Base-by-base conservation (phyloP, 179 eudicot species). In the Gypsophila paniculata region DNA sequence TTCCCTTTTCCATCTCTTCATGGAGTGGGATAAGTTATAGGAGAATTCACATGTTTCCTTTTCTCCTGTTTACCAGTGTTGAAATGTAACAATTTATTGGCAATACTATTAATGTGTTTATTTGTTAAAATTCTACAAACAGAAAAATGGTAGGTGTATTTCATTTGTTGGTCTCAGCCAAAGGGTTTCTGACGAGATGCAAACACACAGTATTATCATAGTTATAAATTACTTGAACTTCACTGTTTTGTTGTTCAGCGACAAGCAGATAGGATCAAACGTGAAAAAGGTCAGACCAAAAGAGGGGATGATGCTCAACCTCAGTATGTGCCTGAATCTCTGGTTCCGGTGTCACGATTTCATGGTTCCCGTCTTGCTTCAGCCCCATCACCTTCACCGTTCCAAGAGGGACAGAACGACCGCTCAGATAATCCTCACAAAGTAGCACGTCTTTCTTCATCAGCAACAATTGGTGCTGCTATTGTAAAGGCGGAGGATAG, bases 291-390 rank as follows among this genome's bases (percentile, higher is more conserved):
- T 8, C 93, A 85, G 68, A 76, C 77, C 23, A 89, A 77, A 83
- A 86, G 97, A 87, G 93, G 96, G 76, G 97, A 94, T 84, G 96
- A 94, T 76, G 76, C 76, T 66, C 90, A 82, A 70, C 98, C 96
- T 77, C 83, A 76, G 71, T 72, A 77, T 58, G 80, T 81, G 72
- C 96, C 89, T 36, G 93, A 88, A 32, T 85, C 88, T 53, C 58
- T 95, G 51, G 96, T 92, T 79, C 88, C 99, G 14, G 93, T 92
- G 79, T 80, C 86, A 81, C 90, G 85, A 55, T 92, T 82, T 78
- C 93, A 84, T 70, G 98, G 96, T 72, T 95, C 99, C 68, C 98
- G 98, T 46, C 96, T 92, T 76, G 99, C 99, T 76, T 89, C 98
- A 22, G 96, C 91, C 71, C 85, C 86, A 70, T 59, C 88, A 44